These are phyloP conservation scores for Oehlia diaphana DNA, from an alignment of 192 early-diverging fungal genomes.

Conservation along the genomic window DNA sequence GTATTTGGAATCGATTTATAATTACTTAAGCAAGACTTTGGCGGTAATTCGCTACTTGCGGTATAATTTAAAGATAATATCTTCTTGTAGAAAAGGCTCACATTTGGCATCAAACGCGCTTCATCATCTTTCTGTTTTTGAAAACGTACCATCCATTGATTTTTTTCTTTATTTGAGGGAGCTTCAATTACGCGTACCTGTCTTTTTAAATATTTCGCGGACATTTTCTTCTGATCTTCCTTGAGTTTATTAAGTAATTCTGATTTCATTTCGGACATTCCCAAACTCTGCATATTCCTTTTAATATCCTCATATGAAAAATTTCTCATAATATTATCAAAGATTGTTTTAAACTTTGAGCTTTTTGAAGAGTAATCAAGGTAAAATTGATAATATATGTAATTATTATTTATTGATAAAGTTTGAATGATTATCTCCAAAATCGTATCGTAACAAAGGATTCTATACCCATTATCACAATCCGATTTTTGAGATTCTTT, in stretches of 20 bases:
- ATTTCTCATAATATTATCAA: not conserved
- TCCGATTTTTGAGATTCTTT: not conserved
- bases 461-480: not conserved
- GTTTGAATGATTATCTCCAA: not conserved
- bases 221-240: not conserved
- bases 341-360: not conserved
- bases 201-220: not conserved
- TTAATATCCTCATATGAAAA: not conserved
- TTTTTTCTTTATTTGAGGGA: not conserved
- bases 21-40: not conserved
- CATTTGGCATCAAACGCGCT: not conserved
- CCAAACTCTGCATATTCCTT: not conserved
- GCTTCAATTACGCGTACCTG: not conserved
- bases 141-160: not conserved
- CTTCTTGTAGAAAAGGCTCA: not conserved
- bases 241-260: not conserved
- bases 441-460: not conserved
- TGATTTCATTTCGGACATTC: not conserved
- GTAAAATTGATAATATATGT: not conserved
- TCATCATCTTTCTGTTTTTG: not conserved
- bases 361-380: not conserved
- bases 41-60: not conserved
- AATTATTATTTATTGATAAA: not conserved
- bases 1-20: constrained; percentile 53
- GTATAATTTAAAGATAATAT: not conserved